Conservation (phyloP, 148 eudicot genomes). For the Cornus florida region DNA sequence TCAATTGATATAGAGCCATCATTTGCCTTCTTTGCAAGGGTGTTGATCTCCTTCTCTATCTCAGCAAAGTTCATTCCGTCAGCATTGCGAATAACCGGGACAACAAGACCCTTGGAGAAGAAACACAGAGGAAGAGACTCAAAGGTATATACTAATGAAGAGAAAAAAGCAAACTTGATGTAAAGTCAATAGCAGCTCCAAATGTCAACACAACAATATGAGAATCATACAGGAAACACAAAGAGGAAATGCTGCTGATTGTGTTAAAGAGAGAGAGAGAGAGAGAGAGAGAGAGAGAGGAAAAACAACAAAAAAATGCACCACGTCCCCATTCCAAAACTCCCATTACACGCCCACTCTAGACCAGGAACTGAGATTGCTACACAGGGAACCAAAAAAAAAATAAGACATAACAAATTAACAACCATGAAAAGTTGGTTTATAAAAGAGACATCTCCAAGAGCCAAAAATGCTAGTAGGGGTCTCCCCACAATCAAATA, state of each 20-base stretch:
- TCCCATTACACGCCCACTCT: background rate
- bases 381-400: background rate
- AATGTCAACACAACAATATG: background rate
- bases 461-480: no score
- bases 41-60: slow-evolving; percentile 48
- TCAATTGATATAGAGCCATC: slow-evolving; percentile 54
- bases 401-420: background rate
- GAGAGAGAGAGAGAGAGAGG: background rate
- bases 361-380: background rate
- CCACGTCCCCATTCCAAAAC: background rate
- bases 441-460: background rate
- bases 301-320: background rate
- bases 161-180: background rate
- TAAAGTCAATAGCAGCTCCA: background rate
- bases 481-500: no score
- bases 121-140: background rate
- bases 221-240: background rate
- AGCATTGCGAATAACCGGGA: slow-evolving; percentile 50
- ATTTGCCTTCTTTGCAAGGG: slow-evolving; percentile 53
- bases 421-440: background rate
- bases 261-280: background rate
- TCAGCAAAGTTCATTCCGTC: slow-evolving; percentile 51
- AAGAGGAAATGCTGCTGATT: background rate
- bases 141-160: background rate
- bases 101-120: slow-evolving; percentile 45